These are phyloP conservation scores for Solanum paucissectum DNA, from an alignment of 257 asterid species.

Conservation along the genomic window DNA sequence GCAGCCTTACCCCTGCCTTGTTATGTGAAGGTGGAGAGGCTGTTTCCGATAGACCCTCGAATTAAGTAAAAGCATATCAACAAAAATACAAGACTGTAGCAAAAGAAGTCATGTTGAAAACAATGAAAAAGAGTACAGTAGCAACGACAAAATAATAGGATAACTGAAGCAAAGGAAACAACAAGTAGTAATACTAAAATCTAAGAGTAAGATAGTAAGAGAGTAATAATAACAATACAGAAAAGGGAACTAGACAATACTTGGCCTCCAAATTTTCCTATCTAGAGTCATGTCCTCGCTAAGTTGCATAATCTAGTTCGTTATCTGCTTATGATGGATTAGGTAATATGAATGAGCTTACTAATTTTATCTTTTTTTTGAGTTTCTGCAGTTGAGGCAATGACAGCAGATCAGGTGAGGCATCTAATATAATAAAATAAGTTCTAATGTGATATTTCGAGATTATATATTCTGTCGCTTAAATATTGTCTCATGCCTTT, in stretches of 20 bases:
- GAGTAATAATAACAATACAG: neutral
- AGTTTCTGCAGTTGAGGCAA: neutral
- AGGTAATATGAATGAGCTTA: neutral
- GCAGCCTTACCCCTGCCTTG: neutral
- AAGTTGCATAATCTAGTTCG: neutral
- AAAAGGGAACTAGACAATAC: neutral
- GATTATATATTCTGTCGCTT: conserved; percentile 20
- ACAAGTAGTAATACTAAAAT: neutral
- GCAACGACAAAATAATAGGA: neutral
- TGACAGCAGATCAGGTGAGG: neutral
- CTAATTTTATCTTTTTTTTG: neutral
- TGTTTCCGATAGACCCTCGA: neutral
- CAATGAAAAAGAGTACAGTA: no score
- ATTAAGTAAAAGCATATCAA: neutral
- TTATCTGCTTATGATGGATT: neutral
- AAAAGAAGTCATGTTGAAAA: neutral
- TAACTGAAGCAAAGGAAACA: neutral
- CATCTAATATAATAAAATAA: neutral
- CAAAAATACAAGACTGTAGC: neutral
- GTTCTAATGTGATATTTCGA: conserved; percentile 11
- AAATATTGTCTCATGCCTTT: conserved; percentile 4
- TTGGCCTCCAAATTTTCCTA: neutral
- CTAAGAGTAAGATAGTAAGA: neutral
- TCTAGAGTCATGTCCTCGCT: neutral
- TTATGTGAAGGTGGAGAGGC: neutral